Conservation (phyloP, 495 filamentous ascomycete species). For the Xylaria castorea region DNA sequence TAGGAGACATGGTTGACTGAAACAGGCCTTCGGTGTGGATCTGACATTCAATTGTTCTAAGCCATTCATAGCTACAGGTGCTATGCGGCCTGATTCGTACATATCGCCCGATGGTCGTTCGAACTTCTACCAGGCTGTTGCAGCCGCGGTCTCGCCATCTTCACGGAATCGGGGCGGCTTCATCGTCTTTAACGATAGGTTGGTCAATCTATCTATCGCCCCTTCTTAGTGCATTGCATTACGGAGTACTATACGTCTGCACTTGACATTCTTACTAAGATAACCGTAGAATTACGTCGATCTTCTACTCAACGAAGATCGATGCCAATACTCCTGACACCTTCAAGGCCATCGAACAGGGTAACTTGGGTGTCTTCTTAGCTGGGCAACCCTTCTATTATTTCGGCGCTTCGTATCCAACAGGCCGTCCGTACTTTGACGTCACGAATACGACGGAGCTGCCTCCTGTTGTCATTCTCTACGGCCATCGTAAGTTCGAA, state of each 20-base stretch:
- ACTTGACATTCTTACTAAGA: neutral
- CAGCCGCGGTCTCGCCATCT: constrained; percentile 46
- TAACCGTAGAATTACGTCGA: neutral
- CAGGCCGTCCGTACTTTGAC: constrained; percentile 46
- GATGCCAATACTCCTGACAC: neutral
- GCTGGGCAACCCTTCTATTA: constrained; percentile 54
- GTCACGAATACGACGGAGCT: constrained; percentile 42
- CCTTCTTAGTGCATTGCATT: neutral
- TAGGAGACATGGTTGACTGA: neutral
- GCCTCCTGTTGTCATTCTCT: constrained; percentile 49
- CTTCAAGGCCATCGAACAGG: constrained; percentile 30
- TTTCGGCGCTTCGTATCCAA: constrained; percentile 47
- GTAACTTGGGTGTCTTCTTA: constrained; percentile 52
- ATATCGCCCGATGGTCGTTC: constrained; percentile 56
- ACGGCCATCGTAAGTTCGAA: constrained; percentile 42
- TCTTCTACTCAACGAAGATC: neutral
- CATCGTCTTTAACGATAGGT: neutral
- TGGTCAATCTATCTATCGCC: neutral
- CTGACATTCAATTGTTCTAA: constrained; percentile 56
- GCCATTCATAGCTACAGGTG: constrained; percentile 56
- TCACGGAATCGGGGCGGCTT: constrained; percentile 38
- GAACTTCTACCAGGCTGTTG: constrained; percentile 57
- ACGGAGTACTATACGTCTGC: neutral
- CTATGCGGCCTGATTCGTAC: constrained; percentile 58
- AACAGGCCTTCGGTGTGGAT: constrained; percentile 55